Evolutionary conservation across 495 filamentous ascomycete species (phyloP).

Genomic region (Paragyromitra xinjiangensis): DNA sequence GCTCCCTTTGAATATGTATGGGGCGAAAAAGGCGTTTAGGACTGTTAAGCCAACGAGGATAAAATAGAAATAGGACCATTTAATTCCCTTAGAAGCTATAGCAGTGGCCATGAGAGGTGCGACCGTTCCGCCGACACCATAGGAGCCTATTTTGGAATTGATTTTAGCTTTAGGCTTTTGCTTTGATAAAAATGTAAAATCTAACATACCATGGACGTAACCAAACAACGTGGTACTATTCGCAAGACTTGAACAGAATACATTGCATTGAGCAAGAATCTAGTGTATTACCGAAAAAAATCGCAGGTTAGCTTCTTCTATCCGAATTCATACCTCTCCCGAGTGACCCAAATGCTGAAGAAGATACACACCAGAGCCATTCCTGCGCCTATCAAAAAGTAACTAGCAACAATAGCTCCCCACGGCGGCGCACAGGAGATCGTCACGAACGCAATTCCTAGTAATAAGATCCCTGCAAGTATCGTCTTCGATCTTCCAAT

Average conservation of each 20-base stretch:
- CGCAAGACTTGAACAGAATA: constrained; percentile 74
- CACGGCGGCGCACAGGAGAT: constrained; percentile 73
- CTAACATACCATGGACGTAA: constrained; percentile 66
- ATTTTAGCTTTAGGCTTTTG: neutral
- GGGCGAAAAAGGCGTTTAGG: constrained; percentile 63
- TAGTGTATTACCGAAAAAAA: constrained; percentile 5
- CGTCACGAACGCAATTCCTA: constrained; percentile 66
- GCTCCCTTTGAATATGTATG: constrained; percentile 67
- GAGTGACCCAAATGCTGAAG: neutral
- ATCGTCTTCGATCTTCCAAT: constrained; percentile 72
- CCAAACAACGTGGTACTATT: constrained; percentile 71
- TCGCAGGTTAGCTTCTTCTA: too few species aligned
- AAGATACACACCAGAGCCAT: constrained; percentile 62
- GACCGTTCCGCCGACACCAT: constrained; percentile 75
- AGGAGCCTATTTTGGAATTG: constrained; percentile 57
- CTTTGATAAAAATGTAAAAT: neutral
- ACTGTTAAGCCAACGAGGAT: constrained; percentile 66
- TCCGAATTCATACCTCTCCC: neutral
- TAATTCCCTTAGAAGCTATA: constrained; percentile 64
- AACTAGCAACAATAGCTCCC: constrained; percentile 69
- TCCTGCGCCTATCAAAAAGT: constrained; percentile 74
- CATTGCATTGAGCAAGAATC: constrained; percentile 76
- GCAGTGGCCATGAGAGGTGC: constrained; percentile 76
- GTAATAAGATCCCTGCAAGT: constrained; percentile 65
- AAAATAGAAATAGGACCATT: constrained; percentile 70